Percentiles rank a stretch among this genome's conserved stretches.
Evolutionary conservation across 176 grass and related monocot genomes (phyloP).

Genomic region (Raddia guianensis): DNA sequence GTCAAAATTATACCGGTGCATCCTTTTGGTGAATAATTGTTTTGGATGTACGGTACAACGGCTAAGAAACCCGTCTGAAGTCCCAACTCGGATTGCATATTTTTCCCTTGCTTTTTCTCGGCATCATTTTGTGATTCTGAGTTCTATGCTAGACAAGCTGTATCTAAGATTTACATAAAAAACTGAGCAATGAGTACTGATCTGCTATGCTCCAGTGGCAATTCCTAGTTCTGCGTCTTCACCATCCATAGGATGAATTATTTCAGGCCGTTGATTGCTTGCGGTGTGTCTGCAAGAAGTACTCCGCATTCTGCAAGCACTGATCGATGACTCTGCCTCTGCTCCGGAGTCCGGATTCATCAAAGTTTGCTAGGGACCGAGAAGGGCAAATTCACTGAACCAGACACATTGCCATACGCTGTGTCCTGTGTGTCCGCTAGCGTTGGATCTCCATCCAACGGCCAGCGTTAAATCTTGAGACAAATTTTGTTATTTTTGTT

Average conservation of each 20-base stretch:
- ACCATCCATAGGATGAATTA: neutral
- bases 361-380: neutral
- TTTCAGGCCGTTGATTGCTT: neutral
- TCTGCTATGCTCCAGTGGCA: neutral
- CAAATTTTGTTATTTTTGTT: too few species aligned
- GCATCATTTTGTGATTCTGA: slow-evolving; percentile 23
- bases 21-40: slow-evolving; percentile 45
- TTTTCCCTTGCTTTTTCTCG: neutral
- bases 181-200: neutral
- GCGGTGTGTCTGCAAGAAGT: neutral
- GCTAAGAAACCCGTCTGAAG: slow-evolving; percentile 32
- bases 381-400: slow-evolving; percentile 21
- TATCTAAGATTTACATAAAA: slow-evolving; percentile 9
- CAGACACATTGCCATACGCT: neutral
- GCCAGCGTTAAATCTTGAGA: too few species aligned
- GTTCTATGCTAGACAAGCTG: neutral
- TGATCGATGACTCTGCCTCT: neutral
- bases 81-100: neutral
- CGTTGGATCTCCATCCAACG: too few species aligned
- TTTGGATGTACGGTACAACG: slow-evolving; percentile 16
- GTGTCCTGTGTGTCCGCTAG: too few species aligned
- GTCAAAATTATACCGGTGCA: slow-evolving; percentile 18
- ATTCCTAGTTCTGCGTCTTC: neutral
- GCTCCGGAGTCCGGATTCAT: neutral
- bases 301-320: neutral